These are phyloP conservation scores for Dactylellina haptotyla DNA, from an alignment of 2,329 filamentous ascomycete species.

Conservation along the genomic window DNA sequence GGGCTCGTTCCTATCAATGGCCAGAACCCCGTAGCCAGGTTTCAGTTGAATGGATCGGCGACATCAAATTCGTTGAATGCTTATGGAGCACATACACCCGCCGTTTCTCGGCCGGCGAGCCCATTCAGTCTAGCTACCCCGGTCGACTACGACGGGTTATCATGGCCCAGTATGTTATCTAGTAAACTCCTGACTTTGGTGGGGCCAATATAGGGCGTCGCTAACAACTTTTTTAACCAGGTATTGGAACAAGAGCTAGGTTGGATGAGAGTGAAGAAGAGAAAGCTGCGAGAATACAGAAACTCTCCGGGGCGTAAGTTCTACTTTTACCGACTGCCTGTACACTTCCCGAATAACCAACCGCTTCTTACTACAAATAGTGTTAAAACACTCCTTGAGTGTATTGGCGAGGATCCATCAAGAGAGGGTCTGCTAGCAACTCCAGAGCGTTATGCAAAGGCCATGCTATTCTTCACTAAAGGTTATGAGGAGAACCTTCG, in stretches of 20 bases:
- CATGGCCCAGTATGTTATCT: slow-evolving; percentile 65
- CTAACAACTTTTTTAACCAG: slow-evolving; percentile 60
- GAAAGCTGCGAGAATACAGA: slow-evolving; percentile 67
- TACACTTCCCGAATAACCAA: not conserved
- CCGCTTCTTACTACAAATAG: slow-evolving; percentile 7
- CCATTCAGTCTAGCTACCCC: slow-evolving; percentile 66
- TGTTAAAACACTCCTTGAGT: slow-evolving; percentile 70
- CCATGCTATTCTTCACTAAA: slow-evolving; percentile 94
- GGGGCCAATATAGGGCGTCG: not conserved
- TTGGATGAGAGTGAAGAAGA: slow-evolving; percentile 69
- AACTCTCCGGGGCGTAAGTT: slow-evolving; percentile 68
- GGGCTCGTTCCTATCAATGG: slow-evolving; percentile 5
- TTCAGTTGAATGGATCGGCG: slow-evolving; percentile 18
- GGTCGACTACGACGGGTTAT: slow-evolving; percentile 68
- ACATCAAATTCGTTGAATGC: slow-evolving; percentile 23
- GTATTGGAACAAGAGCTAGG: slow-evolving; percentile 72
- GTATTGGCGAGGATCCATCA: slow-evolving; percentile 74
- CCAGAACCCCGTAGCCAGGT: slow-evolving; percentile 10
- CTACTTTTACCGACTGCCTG: not conserved
- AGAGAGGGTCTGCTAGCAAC: slow-evolving; percentile 73
- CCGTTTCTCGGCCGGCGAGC: slow-evolving; percentile 61
- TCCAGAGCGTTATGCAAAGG: slow-evolving; percentile 90
- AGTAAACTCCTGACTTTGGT: not conserved
- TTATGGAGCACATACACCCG: slow-evolving; percentile 50
- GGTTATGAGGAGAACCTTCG: slow-evolving; percentile 94